Conservation (phyloP, 1,284 basidiomycete genomes). For the Xerocomus amazonicus region DNA sequence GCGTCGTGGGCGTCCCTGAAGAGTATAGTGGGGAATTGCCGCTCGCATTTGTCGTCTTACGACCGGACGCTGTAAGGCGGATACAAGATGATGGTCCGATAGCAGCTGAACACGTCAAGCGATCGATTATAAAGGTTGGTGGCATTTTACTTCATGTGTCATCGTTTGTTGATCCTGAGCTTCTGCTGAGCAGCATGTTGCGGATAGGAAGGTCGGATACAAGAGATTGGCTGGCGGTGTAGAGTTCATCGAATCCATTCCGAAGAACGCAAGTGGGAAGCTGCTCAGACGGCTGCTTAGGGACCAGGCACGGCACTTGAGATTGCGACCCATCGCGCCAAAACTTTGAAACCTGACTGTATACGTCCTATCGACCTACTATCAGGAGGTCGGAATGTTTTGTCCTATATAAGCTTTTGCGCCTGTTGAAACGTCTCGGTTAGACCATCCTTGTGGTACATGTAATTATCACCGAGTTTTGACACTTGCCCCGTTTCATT, state of each 20-base stretch:
- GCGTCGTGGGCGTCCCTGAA: conserved; percentile 72
- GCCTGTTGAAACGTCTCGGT: too few species aligned
- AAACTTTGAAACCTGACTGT: conserved; percentile 23
- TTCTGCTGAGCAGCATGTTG: conserved; percentile 50
- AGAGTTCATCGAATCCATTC: conserved; percentile 63
- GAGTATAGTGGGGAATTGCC: conserved; percentile 80
- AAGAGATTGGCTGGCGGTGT: conserved; percentile 68
- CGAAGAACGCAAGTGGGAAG: conserved; percentile 73
- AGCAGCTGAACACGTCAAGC: conserved; percentile 43
- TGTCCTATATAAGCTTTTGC: too few species aligned
- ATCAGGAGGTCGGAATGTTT: too few species aligned
- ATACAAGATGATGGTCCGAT: conserved; percentile 30
- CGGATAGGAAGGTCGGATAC: conserved; percentile 66
- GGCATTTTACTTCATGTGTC: not conserved
- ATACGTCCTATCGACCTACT: too few species aligned
- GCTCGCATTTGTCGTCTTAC: conserved; percentile 65
- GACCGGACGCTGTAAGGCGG: conserved; percentile 40
- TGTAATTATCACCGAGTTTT: not conserved
- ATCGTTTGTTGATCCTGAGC: conserved; percentile 4
- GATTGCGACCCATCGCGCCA: conserved; percentile 1
- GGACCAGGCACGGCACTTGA: conserved; percentile 33
- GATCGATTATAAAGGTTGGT: conserved; percentile 37
- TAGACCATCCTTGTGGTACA: too few species aligned
- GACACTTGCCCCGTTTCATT: not conserved
- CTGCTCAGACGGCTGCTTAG: conserved; percentile 46